Evolutionary conservation across 192 early-diverging fungal genomes (phyloP), one percentile per base, ranked within the genome.

Genomic region (Entomortierella chlamydospora): DNA sequence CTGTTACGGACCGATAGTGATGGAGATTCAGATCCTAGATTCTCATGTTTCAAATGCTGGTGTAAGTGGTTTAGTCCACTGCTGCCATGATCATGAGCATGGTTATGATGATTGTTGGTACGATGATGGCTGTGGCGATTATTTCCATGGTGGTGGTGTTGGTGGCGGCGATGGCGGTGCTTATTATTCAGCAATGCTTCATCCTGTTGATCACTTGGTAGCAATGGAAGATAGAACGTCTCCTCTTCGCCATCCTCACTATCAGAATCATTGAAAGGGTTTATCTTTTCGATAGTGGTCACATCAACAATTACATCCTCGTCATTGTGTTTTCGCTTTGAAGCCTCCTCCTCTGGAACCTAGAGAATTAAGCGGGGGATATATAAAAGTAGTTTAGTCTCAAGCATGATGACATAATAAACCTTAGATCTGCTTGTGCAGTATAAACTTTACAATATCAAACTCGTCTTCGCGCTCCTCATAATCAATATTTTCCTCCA

Each of bases 401-500:
- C n/a, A n/a, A n/a, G n/a, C n/a, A n/a, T n/a, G n/a, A n/a, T n/a
- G n/a, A n/a, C n/a, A n/a, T n/a, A n/a, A n/a, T n/a, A n/a, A n/a
- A n/a, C n/a, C n/a, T n/a, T n/a, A n/a, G n/a, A n/a, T n/a, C n/a
- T n/a, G n/a, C n/a, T n/a, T n/a, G 26, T n/a, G 31, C 9, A 58
- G 18, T 58, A 47, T 28, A 61, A 61, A 61, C 11, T 67, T 61
- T 80, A 91, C 88, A 57, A 91, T 83, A 73, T 99, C 98, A 83
- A 98, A 99, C 70, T 95, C 94, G 63, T 97, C 95, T 65, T 99
- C 98, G 13, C 89, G 82, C 73, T 99, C 98, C 54, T 91, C 84
- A 78, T 97, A 98, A 58, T 97, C 98, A 8, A 95, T 85, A 73
- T 99, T 98, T 56, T 99, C 97, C 34, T 97, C 95, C 20, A 99